phyloP scores from a whole-genome alignment of 148 eudicot species.

The Spergularia bocconei region DNA sequence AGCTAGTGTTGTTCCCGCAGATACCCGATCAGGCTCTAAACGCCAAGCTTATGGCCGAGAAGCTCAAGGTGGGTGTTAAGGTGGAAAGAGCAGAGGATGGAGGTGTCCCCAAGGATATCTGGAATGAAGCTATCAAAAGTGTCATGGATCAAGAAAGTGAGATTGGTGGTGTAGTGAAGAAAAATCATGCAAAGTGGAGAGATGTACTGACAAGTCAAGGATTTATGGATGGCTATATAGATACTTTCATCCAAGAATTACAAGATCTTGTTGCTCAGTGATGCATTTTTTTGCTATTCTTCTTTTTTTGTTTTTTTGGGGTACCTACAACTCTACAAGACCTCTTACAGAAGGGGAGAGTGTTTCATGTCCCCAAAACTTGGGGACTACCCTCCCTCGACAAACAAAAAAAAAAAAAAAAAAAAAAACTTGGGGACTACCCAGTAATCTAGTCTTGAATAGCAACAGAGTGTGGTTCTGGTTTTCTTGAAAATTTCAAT shows the following conservation, averaged over 20 bases:
- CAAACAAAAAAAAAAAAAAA: too few relatives aligned
- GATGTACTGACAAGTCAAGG: background rate
- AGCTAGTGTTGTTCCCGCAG: constrained; percentile 15
- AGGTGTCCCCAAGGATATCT: background rate
- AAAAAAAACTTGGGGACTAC: too few relatives aligned
- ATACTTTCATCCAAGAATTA: constrained; percentile 11
- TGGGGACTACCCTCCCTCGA: too few relatives aligned
- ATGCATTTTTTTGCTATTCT: background rate
- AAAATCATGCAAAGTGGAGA: constrained; percentile 17
- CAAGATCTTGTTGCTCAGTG: constrained; percentile 4
- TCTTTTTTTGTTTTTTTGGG: background rate
- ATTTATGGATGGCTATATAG: constrained; percentile 1
- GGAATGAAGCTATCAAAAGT: constrained; percentile 1
- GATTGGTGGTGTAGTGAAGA: constrained; percentile 9
- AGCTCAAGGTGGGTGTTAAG: constrained; percentile 19
- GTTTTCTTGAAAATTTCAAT: too few relatives aligned
- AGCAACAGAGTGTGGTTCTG: too few relatives aligned
- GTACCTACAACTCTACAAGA: too few relatives aligned
- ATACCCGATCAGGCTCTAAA: constrained; percentile 13
- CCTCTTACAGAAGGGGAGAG: too few relatives aligned
- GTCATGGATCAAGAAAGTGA: constrained; percentile 16
- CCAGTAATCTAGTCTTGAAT: too few relatives aligned
- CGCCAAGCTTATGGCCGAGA: background rate
- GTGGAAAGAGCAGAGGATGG: constrained; percentile 18
- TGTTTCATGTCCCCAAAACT: too few relatives aligned